A percentile compares a stretch with the other conserved stretches of the same genome.
Evolutionary conservation across 2,329 filamentous ascomycete genomes (phyloP).

Genomic region (Pseudopithomyces chartarum): DNA sequence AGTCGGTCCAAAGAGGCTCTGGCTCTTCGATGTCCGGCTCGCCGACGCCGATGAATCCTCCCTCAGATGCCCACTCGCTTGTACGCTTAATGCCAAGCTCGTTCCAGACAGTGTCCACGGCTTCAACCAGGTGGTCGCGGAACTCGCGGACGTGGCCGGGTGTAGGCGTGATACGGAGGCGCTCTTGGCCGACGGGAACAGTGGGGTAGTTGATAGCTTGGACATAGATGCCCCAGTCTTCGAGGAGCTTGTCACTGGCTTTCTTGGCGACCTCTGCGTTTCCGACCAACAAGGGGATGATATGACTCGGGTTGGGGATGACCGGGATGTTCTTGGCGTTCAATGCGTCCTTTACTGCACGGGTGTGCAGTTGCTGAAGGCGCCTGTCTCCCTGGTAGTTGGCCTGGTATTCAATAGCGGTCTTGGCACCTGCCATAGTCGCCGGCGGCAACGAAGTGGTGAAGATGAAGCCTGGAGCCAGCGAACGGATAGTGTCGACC

Average conservation of each 20-base stretch:
- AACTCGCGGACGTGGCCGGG: slow-evolving; percentile 86
- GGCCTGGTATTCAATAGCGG: slow-evolving; percentile 94
- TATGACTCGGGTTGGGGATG: slow-evolving; percentile 96
- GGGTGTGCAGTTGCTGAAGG: slow-evolving; percentile 94
- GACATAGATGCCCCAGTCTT: slow-evolving; percentile 92
- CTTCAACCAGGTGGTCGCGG: slow-evolving; percentile 82
- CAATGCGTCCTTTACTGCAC: slow-evolving; percentile 87
- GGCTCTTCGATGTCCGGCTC: slow-evolving; percentile 65
- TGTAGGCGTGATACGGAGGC: slow-evolving; percentile 93
- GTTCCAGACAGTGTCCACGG: slow-evolving; percentile 86
- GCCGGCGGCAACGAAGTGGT: slow-evolving; percentile 95
- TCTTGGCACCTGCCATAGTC: slow-evolving; percentile 91
- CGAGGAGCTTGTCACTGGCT: slow-evolving; percentile 88
- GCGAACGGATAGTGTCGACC: slow-evolving; percentile 89
- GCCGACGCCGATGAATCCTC: slow-evolving; percentile 94
- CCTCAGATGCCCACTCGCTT: slow-evolving; percentile 86
- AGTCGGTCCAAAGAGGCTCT: slow-evolving; percentile 87
- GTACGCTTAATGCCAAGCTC: slow-evolving; percentile 91
- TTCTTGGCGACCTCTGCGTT: slow-evolving; percentile 91
- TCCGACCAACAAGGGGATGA: slow-evolving; percentile 90
- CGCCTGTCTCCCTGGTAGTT: slow-evolving; percentile 82
- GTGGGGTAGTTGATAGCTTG: slow-evolving; percentile 99
- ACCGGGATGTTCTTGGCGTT: slow-evolving; percentile 85
- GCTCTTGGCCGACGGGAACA: slow-evolving; percentile 96
- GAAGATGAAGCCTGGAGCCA: slow-evolving; percentile 98